Evolutionary conservation across 352 stramenopile genomes (phyloP), one percentile per base, ranked within the genome.

Genomic region (Pythium pyrilobum): DNA sequence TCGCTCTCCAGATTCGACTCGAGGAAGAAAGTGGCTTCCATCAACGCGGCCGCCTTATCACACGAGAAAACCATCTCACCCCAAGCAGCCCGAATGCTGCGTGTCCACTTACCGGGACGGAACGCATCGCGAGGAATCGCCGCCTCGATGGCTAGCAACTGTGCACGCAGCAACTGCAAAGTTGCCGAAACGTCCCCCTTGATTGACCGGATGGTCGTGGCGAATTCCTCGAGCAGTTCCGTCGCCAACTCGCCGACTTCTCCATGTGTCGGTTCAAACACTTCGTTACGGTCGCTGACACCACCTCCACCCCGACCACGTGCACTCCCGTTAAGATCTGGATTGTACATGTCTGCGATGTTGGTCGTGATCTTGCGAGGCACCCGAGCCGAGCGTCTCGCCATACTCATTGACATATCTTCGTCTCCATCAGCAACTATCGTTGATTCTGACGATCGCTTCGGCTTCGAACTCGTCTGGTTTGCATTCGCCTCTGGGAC

Each of bases 71-170:
- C 72, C 63, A 86, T 74, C 33, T 95, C 84, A 9, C 76, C 75
- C 84, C 82, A 95, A 34, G 72, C 84, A 9, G 77, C 71, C 32
- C 84, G 84, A 9, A 95, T 60, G 7, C 67, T 24, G 4, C 72
- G 70, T 11, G 71, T 69, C 84, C 84, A 95, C 5, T 76, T 78
- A 32, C 83, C 81, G 4, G 65, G 44, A n/a, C 82, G 76, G 39
- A 95, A 95, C 9, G 84, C 84, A 39, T 95, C 80, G 3, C 81
- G 79, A 12, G 82, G 82, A 4, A 89, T 85, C 21, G 80, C 80
- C 18, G 80, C 74, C 57, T 95, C 84, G 25, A 92, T 72, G 3
- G 59, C 66, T 1, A 94, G 59, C 31, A 94, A 53, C 54, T 91
- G 81, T 12, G 80, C 76, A 48, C 78, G 69, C 51, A 92, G 55